Percentiles rank a stretch among this genome's conserved stretches.
Conservation (phyloP, 805 yeast species). For the Metahyphopichia silvanorum region DNA sequence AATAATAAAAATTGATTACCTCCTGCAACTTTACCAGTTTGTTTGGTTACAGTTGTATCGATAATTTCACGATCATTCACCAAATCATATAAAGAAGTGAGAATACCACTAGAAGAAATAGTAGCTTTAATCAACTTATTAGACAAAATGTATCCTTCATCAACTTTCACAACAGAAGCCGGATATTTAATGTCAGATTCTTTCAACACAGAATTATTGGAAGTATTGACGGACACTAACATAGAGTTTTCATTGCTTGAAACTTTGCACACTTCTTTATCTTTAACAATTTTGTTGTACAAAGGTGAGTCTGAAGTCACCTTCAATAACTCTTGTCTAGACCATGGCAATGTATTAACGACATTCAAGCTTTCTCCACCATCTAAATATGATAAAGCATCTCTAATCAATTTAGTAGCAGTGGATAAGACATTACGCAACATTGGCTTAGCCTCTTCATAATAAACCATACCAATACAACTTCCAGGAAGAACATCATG, state of each 20-base stretch:
- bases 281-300: background rate
- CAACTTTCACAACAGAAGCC: constrained; percentile 43
- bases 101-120: constrained; percentile 49
- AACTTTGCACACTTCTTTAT: constrained; percentile 6
- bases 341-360: constrained; percentile 67
- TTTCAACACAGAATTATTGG: constrained; percentile 8
- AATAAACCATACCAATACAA: constrained; percentile 85
- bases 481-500: constrained; percentile 99
- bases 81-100: constrained; percentile 63
- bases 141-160: constrained; percentile 48
- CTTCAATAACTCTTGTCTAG: constrained; percentile 44
- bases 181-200: constrained; percentile 36
- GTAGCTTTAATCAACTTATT: constrained; percentile 62
- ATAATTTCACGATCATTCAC: constrained; percentile 60
- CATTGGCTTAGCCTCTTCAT: constrained; percentile 81
- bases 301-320: constrained; percentile 2
- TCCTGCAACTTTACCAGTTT: constrained; percentile 41
- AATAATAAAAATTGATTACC: constrained; percentile 82
- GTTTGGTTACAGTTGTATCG: constrained; percentile 51
- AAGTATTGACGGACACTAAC: constrained; percentile 18
- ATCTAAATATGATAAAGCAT: constrained; percentile 34
- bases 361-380: constrained; percentile 3
- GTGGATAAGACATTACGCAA: constrained; percentile 53
- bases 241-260: constrained; percentile 7
- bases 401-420: constrained; percentile 50